Evolutionary conservation across 2,329 filamentous ascomycete species (phyloP), one percentile per base, ranked within the genome.

Genomic region (Xylariales sp.): DNA sequence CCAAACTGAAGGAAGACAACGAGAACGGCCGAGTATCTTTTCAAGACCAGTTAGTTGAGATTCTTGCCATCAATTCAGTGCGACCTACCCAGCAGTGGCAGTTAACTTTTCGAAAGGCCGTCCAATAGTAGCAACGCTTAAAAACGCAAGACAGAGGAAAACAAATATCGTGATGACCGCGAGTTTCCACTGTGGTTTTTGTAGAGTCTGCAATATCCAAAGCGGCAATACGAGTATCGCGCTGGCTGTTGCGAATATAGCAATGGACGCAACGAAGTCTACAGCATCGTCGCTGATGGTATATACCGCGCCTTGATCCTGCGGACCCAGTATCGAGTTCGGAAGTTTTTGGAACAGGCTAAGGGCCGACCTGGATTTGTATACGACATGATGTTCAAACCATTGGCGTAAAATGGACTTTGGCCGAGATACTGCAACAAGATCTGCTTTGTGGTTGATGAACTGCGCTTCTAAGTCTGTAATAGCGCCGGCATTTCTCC

Each of bases 181-280:
- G 12, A 60, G 22, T 31, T 58, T 59, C 2, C 14, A 18, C 3
- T 18, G 37, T 5, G 35, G 8, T 6, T 22, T 24, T n/a, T 31
- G 14, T 14, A 54, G 25, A 0, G 40, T 40, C 12, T 54, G 42
- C 6, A 62, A 45, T 7, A 57, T 53, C 57, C 53, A 62, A 10
- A 60, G 47, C 2, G 57, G 57, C 1, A 53, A 47, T 15, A 61
- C 46, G 6, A 60, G 44, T 54, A 62, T 60, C 3, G 41, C 32
- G 2, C 49, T 31, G 1, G 55, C 58, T 4, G 54, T 18, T 0
- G 18, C 4, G 1, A 51, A 39, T 14, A 56, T 56, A 1, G 49
- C 16, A 1, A 39, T 24, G 1, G 50, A 50, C 1, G 51, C 42
- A 25, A 54, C 54, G 2, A 8, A 14, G 31, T 58, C 51, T 18